Conservation (phyloP, 2,329 filamentous ascomycete genomes). For the Nannizziopsis barbatae region DNA sequence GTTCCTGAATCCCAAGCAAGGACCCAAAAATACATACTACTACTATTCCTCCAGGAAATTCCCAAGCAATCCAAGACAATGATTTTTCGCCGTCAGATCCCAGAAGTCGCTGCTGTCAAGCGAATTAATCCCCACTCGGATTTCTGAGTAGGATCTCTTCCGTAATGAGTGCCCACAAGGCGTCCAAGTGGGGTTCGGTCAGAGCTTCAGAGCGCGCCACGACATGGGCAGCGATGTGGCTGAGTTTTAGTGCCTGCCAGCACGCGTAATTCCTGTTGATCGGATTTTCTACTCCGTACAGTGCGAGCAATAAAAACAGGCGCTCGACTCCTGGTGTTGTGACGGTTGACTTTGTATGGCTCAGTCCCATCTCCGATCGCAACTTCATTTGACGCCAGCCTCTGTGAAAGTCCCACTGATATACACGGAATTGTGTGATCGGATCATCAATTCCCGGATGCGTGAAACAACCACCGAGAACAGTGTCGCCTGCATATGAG, state of each 20-base stretch:
- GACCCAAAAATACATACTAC: background rate
- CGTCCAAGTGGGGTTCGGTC: background rate
- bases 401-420: too few species aligned
- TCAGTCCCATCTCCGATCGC: too few species aligned
- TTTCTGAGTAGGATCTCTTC: background rate
- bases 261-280: conserved; percentile 1
- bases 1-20: too few species aligned
- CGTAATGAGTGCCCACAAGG: conserved; percentile 1
- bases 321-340: background rate
- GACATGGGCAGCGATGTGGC: conserved; percentile 4
- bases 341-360: too few species aligned
- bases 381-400: too few species aligned
- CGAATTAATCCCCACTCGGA: too few species aligned
- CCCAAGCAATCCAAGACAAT: background rate
- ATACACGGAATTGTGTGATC: too few species aligned
- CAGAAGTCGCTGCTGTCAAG: too few species aligned
- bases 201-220: conserved; percentile 4
- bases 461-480: too few species aligned
- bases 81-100: background rate
- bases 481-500: too few species aligned
- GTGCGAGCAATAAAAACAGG: background rate
- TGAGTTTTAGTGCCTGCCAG: background rate
- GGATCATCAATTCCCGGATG: too few species aligned
- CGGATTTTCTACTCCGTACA: background rate
- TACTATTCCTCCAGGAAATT: background rate